Evolutionary conservation across 2,329 filamentous ascomycete species (phyloP).

Genomic region (Xylariales sp.): DNA sequence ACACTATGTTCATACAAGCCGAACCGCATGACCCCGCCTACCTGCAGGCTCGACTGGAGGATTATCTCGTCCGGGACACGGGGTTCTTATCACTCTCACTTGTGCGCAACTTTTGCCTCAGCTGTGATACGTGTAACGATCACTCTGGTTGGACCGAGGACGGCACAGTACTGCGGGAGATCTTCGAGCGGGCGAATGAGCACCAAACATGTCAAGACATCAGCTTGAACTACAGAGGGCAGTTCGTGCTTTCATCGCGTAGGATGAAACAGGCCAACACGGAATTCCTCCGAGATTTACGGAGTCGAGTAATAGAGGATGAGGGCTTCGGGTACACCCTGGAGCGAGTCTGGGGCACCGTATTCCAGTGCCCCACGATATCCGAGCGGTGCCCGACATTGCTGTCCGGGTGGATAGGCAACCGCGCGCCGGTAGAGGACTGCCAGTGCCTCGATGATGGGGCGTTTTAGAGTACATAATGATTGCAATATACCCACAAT

Average conservation of each 20-base stretch:
- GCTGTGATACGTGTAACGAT: constrained; percentile 39
- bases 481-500: constrained; percentile 27
- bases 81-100: constrained; percentile 38
- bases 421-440: constrained; percentile 34
- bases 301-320: constrained; percentile 24
- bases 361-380: constrained; percentile 39
- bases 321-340: constrained; percentile 36
- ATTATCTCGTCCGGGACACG: constrained; percentile 37
- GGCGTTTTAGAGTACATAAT: constrained; percentile 23
- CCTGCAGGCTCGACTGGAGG: constrained; percentile 37
- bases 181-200: constrained; percentile 34
- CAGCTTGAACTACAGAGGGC: constrained; percentile 38
- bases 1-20: constrained; percentile 41
- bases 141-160: constrained; percentile 38
- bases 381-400: constrained; percentile 40
- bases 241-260: constrained; percentile 38
- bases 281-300: constrained; percentile 33
- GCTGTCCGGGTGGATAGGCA: constrained; percentile 39
- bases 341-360: constrained; percentile 37
- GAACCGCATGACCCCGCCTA: constrained; percentile 38
- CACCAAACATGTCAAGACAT: constrained; percentile 33
- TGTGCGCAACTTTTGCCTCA: constrained; percentile 39
- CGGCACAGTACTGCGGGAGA: constrained; percentile 30
- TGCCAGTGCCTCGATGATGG: constrained; percentile 38
- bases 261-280: constrained; percentile 37